Evolutionary conservation across 2,329 filamentous ascomycete genomes (phyloP).

Genomic region (Venturiaceae sp.): DNA sequence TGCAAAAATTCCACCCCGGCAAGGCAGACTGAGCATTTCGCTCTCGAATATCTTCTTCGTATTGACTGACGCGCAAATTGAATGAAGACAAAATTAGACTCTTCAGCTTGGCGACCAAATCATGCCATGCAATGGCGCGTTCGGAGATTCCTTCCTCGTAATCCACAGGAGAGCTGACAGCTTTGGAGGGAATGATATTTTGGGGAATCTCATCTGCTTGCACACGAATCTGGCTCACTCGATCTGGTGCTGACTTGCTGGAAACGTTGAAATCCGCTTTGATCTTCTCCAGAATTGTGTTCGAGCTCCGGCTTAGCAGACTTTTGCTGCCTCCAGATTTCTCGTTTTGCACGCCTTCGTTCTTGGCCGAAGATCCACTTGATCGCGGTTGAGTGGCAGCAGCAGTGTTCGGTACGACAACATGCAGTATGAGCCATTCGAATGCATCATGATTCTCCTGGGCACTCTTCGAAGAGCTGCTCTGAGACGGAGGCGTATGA

Average conservation of each 20-base stretch:
- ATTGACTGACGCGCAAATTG: slow-evolving; percentile 81
- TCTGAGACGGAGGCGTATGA: slow-evolving; percentile 52
- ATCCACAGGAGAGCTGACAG: background rate
- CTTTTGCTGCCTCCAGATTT: slow-evolving; percentile 56
- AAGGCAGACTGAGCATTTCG: slow-evolving; percentile 78
- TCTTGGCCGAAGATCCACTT: slow-evolving; percentile 36
- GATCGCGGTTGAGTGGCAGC: slow-evolving; percentile 69
- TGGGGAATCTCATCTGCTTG: slow-evolving; percentile 36
- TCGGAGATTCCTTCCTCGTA: slow-evolving; percentile 68
- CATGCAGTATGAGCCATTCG: slow-evolving; percentile 90
- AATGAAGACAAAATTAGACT: slow-evolving; percentile 80
- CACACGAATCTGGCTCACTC: slow-evolving; percentile 69
- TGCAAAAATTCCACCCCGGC: slow-evolving; percentile 98
- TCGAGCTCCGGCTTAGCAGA: slow-evolving; percentile 68
- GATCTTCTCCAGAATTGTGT: slow-evolving; percentile 80
- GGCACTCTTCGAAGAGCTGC: slow-evolving; percentile 47
- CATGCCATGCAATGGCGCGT: slow-evolving; percentile 70
- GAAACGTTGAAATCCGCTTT: slow-evolving; percentile 80
- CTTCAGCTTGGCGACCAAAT: slow-evolving; percentile 80
- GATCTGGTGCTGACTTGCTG: slow-evolving; percentile 63
- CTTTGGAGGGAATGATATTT: slow-evolving; percentile 29
- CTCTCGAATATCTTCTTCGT: slow-evolving; percentile 94
- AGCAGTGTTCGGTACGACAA: slow-evolving; percentile 77
- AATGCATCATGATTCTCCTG: slow-evolving; percentile 94
- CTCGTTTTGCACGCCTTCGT: slow-evolving; percentile 47